phyloP scores from a whole-genome alignment of 257 asterid genomes.

The Fraxinus americana region DNA sequence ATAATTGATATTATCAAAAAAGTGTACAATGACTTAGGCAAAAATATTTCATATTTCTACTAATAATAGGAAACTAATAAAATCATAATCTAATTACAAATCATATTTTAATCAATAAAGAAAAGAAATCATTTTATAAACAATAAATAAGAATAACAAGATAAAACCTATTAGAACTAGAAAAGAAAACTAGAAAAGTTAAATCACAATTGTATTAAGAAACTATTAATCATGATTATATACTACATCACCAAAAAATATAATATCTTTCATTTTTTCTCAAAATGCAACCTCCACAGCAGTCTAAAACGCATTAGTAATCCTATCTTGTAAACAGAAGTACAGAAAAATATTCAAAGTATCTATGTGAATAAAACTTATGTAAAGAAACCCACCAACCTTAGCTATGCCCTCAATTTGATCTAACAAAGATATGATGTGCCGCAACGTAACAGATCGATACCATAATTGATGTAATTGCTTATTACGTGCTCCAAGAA shows the following conservation, averaged over 20 bases:
- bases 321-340: neutral
- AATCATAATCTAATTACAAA: no score
- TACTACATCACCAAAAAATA: neutral
- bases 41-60: no score
- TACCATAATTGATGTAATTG: constrained; percentile 98
- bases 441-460: constrained; percentile 97
- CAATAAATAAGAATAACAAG: no score
- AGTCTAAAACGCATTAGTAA: constrained; percentile 6
- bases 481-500: constrained; percentile 89
- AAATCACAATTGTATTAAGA: no score
- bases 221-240: no score
- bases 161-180: no score
- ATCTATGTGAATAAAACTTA: constrained; percentile 15
- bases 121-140: no score
- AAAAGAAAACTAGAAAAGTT: no score
- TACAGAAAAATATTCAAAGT: neutral
- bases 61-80: no score
- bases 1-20: no score
- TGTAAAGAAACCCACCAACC: constrained; percentile 50
- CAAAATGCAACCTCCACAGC: constrained; percentile 23
- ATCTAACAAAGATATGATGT: constrained; percentile 88
- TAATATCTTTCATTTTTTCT: constrained; percentile 7
- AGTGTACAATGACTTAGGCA: no score
- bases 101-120: no score
- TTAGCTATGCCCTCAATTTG: constrained; percentile 98